Percentiles rank a stretch among this genome's conserved stretches.
Conservation (phyloP, 225 moss, liverwort and hornwort genomes). For the Climacium dendroides region DNA sequence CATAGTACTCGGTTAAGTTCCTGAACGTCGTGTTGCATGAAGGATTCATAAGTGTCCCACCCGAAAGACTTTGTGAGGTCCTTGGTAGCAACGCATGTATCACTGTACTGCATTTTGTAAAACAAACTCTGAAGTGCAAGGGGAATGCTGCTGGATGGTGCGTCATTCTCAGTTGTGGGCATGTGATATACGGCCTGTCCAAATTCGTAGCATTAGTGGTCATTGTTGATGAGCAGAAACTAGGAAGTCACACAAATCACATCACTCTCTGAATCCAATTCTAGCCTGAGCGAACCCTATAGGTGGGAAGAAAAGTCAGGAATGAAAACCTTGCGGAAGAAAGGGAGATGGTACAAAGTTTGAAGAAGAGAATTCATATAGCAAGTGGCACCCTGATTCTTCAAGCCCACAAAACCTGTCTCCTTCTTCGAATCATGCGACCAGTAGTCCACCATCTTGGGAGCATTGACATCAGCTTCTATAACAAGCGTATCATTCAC, state of each 20-base stretch:
- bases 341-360: slow-evolving; percentile 92
- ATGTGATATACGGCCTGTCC: slow-evolving; percentile 89
- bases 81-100: slow-evolving; percentile 93
- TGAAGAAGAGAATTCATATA: slow-evolving; percentile 99
- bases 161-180: slow-evolving; percentile 95
- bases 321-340: slow-evolving; percentile 72
- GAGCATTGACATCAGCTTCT: slow-evolving; percentile 96
- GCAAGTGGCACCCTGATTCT: slow-evolving; percentile 97
- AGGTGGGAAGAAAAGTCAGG: background rate
- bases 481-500: slow-evolving; percentile 91
- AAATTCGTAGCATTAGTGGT: background rate
- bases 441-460: slow-evolving; percentile 91
- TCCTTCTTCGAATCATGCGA: slow-evolving; percentile 99
- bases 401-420: slow-evolving; percentile 93
- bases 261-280: background rate
- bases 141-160: slow-evolving; percentile 93
- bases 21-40: slow-evolving; percentile 99
- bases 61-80: slow-evolving; percentile 98
- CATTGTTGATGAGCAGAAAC: background rate
- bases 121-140: slow-evolving; percentile 92
- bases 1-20: slow-evolving; percentile 91
- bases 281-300: background rate
- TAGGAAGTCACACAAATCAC: background rate
- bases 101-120: slow-evolving; percentile 99
- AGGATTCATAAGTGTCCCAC: slow-evolving; percentile 96